These are phyloP conservation scores for Plasmodium malariae DNA, from an alignment of 169 alveolate species.

Conservation along the genomic window DNA sequence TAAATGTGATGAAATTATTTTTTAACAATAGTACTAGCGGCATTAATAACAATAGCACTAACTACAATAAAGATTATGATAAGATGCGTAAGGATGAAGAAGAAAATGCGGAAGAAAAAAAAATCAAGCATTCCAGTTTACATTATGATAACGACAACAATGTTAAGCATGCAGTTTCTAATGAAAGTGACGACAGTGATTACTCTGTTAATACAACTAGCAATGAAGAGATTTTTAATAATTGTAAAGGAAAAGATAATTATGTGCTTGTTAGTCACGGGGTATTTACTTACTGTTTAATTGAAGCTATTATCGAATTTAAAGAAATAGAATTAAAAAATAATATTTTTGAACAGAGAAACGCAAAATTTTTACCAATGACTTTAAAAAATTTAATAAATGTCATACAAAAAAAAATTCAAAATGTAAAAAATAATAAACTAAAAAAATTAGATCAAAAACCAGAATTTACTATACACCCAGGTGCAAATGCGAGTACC, in stretches of 20 bases:
- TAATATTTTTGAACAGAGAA: slow-evolving; percentile 77
- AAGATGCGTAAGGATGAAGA: background rate
- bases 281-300: slow-evolving; percentile 89
- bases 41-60: background rate
- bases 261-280: slow-evolving; percentile 86
- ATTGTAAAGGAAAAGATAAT: slow-evolving; percentile 78
- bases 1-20: slow-evolving; percentile 34
- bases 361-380: slow-evolving; percentile 16
- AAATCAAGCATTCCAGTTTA: background rate
- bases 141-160: background rate
- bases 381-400: slow-evolving; percentile 81
- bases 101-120: slow-evolving; percentile 32
- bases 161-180: background rate
- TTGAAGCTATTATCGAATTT: slow-evolving; percentile 83
- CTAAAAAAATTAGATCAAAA: slow-evolving; percentile 85
- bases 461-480: slow-evolving; percentile 88
- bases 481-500: slow-evolving; percentile 85
- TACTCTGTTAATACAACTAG: background rate
- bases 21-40: slow-evolving; percentile 8
- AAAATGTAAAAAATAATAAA: slow-evolving; percentile 82
- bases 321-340: slow-evolving; percentile 81
- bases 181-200: background rate
- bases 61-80: background rate
- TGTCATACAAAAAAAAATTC: slow-evolving; percentile 81
- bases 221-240: background rate